These are phyloP conservation scores for Alternaria atra DNA, from an alignment of 2,329 filamentous ascomycete species.

Conservation along the genomic window DNA sequence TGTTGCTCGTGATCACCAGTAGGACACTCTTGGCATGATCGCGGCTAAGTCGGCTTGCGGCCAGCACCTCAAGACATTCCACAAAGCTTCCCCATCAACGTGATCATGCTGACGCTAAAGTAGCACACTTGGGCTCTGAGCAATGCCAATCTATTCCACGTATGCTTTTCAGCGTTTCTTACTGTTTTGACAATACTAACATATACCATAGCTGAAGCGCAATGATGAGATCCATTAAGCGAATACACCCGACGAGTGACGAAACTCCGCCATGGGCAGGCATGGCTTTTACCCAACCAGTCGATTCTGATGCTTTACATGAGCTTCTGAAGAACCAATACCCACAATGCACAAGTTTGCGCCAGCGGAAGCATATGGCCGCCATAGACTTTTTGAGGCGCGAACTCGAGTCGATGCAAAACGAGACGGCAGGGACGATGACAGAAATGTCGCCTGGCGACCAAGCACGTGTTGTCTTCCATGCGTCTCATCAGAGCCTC, in stretches of 20 bases:
- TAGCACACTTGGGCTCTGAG: background rate
- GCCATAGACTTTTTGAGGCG: conserved; percentile 36
- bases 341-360: conserved; percentile 28
- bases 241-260: conserved; percentile 29
- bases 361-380: conserved; percentile 40
- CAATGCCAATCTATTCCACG: background rate
- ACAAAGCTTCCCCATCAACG: background rate
- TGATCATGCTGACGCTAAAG: background rate
- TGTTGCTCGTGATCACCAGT: background rate
- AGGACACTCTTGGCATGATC: background rate
- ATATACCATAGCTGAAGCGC: background rate
- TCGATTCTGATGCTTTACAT: conserved; percentile 37
- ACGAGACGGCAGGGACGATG: background rate
- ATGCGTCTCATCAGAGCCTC: background rate
- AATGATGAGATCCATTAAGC: conserved; percentile 26
- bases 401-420: conserved; percentile 33
- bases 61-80: background rate
- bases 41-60: background rate
- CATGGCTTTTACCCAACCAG: conserved; percentile 29
- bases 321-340: conserved; percentile 33
- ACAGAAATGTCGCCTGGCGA: background rate
- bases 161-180: background rate
- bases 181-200: background rate
- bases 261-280: conserved; percentile 38
- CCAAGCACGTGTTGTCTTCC: background rate